phyloP scores from a whole-genome alignment of 768 basidiomycete species.

The Auricularia heimuer region DNA sequence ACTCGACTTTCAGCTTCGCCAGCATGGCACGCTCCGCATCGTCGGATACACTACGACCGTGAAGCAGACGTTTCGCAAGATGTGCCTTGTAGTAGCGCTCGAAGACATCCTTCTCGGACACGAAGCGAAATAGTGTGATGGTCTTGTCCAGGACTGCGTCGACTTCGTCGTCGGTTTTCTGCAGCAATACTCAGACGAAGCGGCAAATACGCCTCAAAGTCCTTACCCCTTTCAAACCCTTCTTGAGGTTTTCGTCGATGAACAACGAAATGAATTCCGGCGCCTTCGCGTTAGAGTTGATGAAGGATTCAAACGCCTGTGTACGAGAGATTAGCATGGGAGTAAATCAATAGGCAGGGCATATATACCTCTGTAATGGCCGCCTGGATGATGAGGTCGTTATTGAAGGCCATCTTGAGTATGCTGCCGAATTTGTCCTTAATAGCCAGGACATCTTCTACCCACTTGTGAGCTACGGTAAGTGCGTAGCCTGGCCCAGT shows the following conservation, averaged over 20 bases:
- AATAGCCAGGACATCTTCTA: constrained; percentile 78
- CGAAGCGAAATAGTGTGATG: constrained; percentile 88
- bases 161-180: constrained; percentile 95
- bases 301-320: constrained; percentile 87
- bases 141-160: constrained; percentile 89
- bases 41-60: constrained; percentile 83
- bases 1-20: constrained; percentile 92
- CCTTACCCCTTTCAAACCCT: constrained; percentile 87
- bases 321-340: not conserved
- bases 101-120: constrained; percentile 93
- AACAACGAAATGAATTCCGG: constrained; percentile 94
- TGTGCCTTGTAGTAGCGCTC: constrained; percentile 97
- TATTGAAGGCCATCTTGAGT: constrained; percentile 60
- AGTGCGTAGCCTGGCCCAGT: constrained; percentile 34
- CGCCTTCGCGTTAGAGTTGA: constrained; percentile 78
- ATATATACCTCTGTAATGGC: constrained; percentile 71
- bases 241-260: constrained; percentile 92
- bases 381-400: constrained; percentile 69
- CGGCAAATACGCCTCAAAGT: constrained; percentile 5
- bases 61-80: constrained; percentile 84
- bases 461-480: constrained; percentile 76
- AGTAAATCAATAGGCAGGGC: not conserved
- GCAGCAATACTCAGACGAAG: not conserved
- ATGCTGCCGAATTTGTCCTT: constrained; percentile 85
- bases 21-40: constrained; percentile 98